A percentile compares a stretch with the other conserved stretches of the same genome.
Conservation (phyloP, 2,329 filamentous ascomycete species). For the Conoideocrella luteorostrata region DNA sequence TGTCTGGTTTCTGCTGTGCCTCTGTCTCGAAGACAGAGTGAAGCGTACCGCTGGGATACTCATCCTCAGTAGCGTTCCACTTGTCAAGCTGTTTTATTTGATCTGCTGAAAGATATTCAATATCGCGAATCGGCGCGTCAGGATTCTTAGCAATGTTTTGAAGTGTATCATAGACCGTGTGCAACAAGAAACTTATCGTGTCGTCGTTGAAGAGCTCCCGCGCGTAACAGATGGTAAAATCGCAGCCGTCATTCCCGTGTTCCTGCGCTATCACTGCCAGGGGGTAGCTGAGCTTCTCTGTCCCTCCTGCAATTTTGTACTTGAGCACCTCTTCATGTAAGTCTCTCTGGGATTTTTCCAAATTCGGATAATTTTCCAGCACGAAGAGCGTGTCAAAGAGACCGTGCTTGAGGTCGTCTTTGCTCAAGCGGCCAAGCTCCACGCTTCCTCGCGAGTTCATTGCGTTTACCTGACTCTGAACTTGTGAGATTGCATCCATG, state of each 20-base stretch:
- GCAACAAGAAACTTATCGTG: not conserved
- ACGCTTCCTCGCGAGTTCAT: conserved; percentile 3
- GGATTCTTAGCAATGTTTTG: not conserved
- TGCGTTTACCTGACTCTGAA: conserved; percentile 4
- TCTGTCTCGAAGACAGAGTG: conserved; percentile 1
- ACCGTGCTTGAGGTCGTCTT: conserved; percentile 4
- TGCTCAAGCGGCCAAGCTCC: not conserved
- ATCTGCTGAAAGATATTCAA: not conserved
- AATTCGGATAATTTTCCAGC: conserved; percentile 4
- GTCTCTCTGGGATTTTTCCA: not conserved
- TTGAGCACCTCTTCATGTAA: not conserved
- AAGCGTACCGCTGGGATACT: conserved; percentile 1
- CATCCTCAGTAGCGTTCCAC: conserved; percentile 1
- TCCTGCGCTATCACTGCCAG: conserved; percentile 1
- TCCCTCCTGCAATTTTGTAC: not conserved
- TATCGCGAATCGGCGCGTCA: not conserved
- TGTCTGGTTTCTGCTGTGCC: not conserved
- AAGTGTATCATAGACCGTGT: not conserved
- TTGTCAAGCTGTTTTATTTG: not conserved
- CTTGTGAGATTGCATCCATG: not conserved
- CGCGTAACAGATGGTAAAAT: conserved; percentile 3
- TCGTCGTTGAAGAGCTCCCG: conserved; percentile 1
- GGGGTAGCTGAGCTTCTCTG: conserved; percentile 5
- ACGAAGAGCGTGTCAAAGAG: conserved; percentile 4
- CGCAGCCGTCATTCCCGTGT: not conserved